Evolutionary conservation across 192 early-diverging fungal species (phyloP).

Genomic region (Coemansia sp.): DNA sequence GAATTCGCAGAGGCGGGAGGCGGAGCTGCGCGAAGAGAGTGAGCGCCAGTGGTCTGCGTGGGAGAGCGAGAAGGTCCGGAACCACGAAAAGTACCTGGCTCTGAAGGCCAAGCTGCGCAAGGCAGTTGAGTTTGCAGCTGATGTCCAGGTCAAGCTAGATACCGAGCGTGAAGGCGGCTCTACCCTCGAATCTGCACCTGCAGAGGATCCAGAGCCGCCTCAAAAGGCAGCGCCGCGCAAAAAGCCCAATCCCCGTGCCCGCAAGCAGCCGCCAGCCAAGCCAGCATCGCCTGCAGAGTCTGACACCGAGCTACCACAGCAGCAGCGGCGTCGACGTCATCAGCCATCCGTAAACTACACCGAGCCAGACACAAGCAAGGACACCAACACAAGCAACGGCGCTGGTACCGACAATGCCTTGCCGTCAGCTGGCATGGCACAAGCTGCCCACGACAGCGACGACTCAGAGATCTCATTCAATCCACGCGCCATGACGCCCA

Average conservation of each 20-base stretch:
- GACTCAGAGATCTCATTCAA: conserved; percentile 54
- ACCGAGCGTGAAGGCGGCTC: conserved; percentile 10
- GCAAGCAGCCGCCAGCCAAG: conserved; percentile 14
- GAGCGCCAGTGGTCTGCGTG: conserved; percentile 38
- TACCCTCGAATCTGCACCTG: background rate
- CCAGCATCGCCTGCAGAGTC: background rate
- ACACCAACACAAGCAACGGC: background rate
- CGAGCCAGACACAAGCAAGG: conserved; percentile 20
- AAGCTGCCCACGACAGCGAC: conserved; percentile 22
- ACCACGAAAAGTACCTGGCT: conserved; percentile 37
- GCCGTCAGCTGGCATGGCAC: background rate
- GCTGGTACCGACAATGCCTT: background rate
- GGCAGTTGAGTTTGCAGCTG: conserved; percentile 39
- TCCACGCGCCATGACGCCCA: conserved; percentile 14
- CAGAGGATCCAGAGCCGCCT: background rate
- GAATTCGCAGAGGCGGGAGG: conserved; percentile 34
- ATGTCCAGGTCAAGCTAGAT: conserved; percentile 29
- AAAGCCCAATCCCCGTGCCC: conserved; percentile 10
- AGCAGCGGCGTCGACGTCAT: background rate
- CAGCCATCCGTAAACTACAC: conserved; percentile 23
- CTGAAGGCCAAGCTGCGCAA: conserved; percentile 35
- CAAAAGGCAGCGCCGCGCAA: conserved; percentile 6
- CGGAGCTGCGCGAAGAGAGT: conserved; percentile 50
- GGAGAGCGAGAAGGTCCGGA: conserved; percentile 42
- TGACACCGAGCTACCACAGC: background rate